Base-by-base conservation (phyloP, 2,329 filamentous ascomycete genomes). In the Zymoseptoria ardabiliae region DNA sequence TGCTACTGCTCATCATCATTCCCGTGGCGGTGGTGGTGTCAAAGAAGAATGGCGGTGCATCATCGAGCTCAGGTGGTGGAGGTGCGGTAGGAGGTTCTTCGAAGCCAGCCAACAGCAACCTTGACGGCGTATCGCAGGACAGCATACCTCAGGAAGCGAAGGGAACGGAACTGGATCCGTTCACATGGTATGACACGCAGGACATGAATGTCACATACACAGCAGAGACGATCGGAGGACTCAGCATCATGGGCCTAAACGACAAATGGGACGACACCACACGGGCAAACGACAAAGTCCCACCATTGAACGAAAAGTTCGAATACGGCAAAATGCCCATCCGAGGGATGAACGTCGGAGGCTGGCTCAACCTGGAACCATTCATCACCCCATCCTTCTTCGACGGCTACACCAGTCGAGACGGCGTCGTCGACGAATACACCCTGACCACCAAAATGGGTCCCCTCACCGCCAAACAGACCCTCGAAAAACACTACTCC, bases 171-270 rank as follows among this genome's bases (percentile, higher is more conserved):
- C 80, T 96, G 20, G 92, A 99, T 70, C 94, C 94, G 0, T 96
- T 91, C 73, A 86, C 87, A 1, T 99, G 94, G 94, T 88, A 89
- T 65, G 88, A 95, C 67, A 97, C 92, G 0, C 82, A 81, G 0
- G 91, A 92, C 69, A 96, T 97, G 78, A 99, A 99, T 71, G 82
- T 93, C 62, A 97, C 94, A 0, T 99, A 95, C 72, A 99, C 94
- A 0, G 85, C 87, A 61, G 82, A 85, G 54, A 91, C 85, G 13
- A 87, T 97, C 0, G 94, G 94, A 20, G 89, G 87, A 2, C 80
- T 99, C n/a, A 87, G 91, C 0, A 74, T 97, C 61, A 97, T 97
- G 86, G 94, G 94, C 0, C 81, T 99, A 22, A 88, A 89, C 70
- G 85, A 85, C 0, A 81, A 84, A 0, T 99, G 91, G 90, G 88